These are phyloP conservation scores for Theobroma grandiflorum DNA, from an alignment of 441 rosid species.

Conservation along the genomic window DNA sequence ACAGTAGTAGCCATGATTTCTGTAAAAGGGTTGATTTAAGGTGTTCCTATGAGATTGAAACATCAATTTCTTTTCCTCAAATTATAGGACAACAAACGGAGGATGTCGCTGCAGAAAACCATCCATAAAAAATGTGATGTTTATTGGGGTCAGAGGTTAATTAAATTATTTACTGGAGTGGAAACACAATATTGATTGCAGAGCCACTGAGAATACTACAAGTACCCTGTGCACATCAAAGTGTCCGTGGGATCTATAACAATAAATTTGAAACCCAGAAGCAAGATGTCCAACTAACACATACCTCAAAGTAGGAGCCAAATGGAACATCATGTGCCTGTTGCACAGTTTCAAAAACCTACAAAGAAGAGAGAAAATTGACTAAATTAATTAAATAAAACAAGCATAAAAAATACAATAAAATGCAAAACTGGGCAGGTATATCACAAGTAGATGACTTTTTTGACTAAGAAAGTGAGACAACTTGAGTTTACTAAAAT, in stretches of 20 bases:
- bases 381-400: slow-evolving; percentile 13
- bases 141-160: background rate
- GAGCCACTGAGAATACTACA: background rate
- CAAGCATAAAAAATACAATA: background rate
- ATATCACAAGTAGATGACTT: background rate
- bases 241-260: background rate
- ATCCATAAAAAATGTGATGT: background rate
- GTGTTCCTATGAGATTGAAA: background rate
- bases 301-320: slow-evolving; percentile 96
- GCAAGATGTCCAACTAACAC: slow-evolving; percentile 13
- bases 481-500: background rate
- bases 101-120: background rate
- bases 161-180: too few relatives aligned
- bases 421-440: background rate
- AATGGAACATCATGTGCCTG: slow-evolving; percentile 98
- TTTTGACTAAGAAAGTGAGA: background rate
- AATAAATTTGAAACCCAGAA: slow-evolving; percentile 15
- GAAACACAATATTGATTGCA: slow-evolving; percentile 1
- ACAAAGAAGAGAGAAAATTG: slow-evolving; percentile 20
- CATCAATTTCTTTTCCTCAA: background rate
- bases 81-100: background rate
- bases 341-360: slow-evolving; percentile 98
- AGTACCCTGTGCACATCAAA: background rate
- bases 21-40: background rate
- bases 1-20: background rate